Conservation (phyloP, 768 basidiomycete species). For the Obba rivulosa region DNA sequence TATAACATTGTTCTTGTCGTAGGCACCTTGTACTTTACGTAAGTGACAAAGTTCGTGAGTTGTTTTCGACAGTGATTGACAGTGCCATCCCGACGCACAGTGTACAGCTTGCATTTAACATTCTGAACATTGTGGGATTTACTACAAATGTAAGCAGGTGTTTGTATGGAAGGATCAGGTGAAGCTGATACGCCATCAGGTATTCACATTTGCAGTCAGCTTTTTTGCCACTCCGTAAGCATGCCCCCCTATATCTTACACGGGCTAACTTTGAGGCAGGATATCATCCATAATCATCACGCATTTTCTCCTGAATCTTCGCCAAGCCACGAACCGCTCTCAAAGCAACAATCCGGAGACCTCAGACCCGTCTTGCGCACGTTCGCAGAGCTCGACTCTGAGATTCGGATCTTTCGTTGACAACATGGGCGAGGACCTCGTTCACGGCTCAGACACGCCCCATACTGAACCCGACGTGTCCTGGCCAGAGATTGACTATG, state of each 20-base stretch:
- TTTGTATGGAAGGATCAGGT: too few relatives aligned
- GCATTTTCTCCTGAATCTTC: slow-evolving; percentile 10
- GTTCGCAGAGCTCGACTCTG: too few relatives aligned
- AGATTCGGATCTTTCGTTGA: too few relatives aligned
- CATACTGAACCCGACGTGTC: too few relatives aligned
- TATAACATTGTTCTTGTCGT: background rate
- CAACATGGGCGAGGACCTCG: too few relatives aligned
- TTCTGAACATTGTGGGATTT: slow-evolving; percentile 3
- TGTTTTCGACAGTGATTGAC: too few relatives aligned
- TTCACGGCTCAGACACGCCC: too few relatives aligned
- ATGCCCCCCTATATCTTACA: too few relatives aligned
- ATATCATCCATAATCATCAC: slow-evolving; percentile 7
- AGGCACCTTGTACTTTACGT: slow-evolving; percentile 11
- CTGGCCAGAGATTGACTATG: too few relatives aligned
- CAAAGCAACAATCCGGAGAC: background rate
- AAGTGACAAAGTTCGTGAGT: background rate
- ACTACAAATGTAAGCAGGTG: slow-evolving; percentile 3
- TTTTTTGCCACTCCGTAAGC: slow-evolving; percentile 3
- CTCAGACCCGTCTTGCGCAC: too few relatives aligned
- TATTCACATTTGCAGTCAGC: slow-evolving; percentile 1
- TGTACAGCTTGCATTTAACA: slow-evolving; percentile 4
- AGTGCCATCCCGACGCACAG: background rate
- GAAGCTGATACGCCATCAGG: background rate
- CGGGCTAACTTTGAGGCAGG: too few relatives aligned
- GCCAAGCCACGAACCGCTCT: slow-evolving; percentile 1